phyloP scores from a whole-genome alignment of 805 yeast species.

The Candida michaelii region DNA sequence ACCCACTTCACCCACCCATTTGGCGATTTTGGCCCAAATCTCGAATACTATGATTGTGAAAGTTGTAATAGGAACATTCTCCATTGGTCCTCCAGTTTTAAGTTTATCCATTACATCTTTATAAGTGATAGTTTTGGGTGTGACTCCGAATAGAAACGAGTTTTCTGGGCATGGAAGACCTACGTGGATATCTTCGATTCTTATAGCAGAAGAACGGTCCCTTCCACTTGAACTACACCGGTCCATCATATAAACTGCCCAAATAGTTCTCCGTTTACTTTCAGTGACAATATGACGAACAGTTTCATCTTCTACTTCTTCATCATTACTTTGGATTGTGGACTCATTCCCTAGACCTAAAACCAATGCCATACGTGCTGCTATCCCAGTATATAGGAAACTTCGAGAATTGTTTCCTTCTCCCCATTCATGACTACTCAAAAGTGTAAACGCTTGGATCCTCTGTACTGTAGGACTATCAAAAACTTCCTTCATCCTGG shows the following conservation, averaged over 20 bases:
- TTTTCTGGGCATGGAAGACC: slow-evolving; percentile 33
- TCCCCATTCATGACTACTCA: slow-evolving; percentile 44
- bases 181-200: slow-evolving; percentile 31
- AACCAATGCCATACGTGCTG: slow-evolving; percentile 38
- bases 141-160: slow-evolving; percentile 27
- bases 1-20: slow-evolving; percentile 39
- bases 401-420: slow-evolving; percentile 37
- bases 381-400: slow-evolving; percentile 37
- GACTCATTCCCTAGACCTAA: slow-evolving; percentile 29
- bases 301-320: slow-evolving; percentile 11
- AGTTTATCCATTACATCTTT: slow-evolving; percentile 6
- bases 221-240: slow-evolving; percentile 38
- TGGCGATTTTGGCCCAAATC: slow-evolving; percentile 36
- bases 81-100: background rate
- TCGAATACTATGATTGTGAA: slow-evolving; percentile 34
- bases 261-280: slow-evolving; percentile 35
- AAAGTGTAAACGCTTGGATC: slow-evolving; percentile 35
- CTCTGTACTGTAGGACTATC: slow-evolving; percentile 39
- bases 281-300: slow-evolving; percentile 25
- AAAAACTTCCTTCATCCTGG: slow-evolving; percentile 28
- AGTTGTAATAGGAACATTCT: slow-evolving; percentile 22
- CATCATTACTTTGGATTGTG: background rate
- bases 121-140: background rate
- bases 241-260: slow-evolving; percentile 46
- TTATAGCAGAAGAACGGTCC: slow-evolving; percentile 30